Evolutionary conservation across 2,329 filamentous ascomycete species (phyloP).

Genomic region (Alternaria sp.): DNA sequence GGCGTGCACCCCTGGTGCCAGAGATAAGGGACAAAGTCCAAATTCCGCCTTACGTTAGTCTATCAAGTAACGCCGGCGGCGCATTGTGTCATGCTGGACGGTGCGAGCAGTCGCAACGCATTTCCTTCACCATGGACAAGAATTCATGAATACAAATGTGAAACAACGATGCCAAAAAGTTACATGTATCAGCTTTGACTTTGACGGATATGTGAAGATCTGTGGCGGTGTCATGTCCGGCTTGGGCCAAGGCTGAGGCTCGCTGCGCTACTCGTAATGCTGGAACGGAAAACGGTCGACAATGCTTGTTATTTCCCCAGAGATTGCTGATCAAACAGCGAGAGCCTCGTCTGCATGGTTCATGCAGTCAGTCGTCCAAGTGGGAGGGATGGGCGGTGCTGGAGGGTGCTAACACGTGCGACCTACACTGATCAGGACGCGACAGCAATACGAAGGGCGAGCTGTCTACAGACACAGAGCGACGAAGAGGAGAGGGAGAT

Average conservation of each 20-base stretch:
- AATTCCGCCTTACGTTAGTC: slow-evolving; percentile 35
- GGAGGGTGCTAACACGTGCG: slow-evolving; percentile 11
- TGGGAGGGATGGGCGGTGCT: slow-evolving; percentile 9
- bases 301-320: slow-evolving; percentile 39
- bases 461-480: neutral
- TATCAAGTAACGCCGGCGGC: slow-evolving; percentile 44
- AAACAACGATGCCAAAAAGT: neutral
- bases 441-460: neutral
- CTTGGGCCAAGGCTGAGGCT: slow-evolving; percentile 25
- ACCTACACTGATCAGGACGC: slow-evolving; percentile 4
- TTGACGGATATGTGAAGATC: slow-evolving; percentile 9
- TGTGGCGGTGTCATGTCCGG: slow-evolving; percentile 36
- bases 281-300: slow-evolving; percentile 25
- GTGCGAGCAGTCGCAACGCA: neutral
- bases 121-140: neutral
- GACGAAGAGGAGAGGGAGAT: neutral
- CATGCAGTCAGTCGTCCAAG: neutral
- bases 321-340: slow-evolving; percentile 31
- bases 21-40: slow-evolving; percentile 39
- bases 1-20: slow-evolving; percentile 24
- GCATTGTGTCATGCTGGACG: slow-evolving; percentile 21
- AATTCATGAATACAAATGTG: neutral
- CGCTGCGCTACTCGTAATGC: slow-evolving; percentile 25
- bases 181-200: neutral
- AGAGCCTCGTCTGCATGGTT: slow-evolving; percentile 19